A percentile compares a stretch with the other conserved stretches of the same genome.
Evolutionary conservation across 2,329 filamentous ascomycete genomes (phyloP).

Genomic region (Parastagonospora nodorum): DNA sequence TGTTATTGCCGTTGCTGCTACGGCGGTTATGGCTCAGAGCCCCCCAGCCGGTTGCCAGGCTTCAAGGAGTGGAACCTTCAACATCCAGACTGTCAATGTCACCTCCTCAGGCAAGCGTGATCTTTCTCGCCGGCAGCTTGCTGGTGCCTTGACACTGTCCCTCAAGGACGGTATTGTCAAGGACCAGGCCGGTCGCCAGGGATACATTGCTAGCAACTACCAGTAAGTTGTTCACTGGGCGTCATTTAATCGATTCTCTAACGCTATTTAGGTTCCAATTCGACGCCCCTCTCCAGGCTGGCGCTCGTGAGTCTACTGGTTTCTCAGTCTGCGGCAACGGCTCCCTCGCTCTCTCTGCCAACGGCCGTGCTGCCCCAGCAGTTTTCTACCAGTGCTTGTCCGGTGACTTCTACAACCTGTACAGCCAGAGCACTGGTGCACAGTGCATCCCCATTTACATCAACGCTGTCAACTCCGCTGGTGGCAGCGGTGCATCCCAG

Average conservation of each 20-base stretch:
- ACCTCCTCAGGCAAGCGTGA: slow-evolving; percentile 38
- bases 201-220: slow-evolving; percentile 79
- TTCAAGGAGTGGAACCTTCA: slow-evolving; percentile 61
- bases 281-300: slow-evolving; percentile 60
- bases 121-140: slow-evolving; percentile 33
- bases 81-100: slow-evolving; percentile 61
- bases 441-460: slow-evolving; percentile 64
- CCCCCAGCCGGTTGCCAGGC: slow-evolving; percentile 59
- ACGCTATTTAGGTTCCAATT: slow-evolving; percentile 46
- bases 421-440: slow-evolving; percentile 69
- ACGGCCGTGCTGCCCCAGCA: slow-evolving; percentile 52
- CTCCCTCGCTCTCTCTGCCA: slow-evolving; percentile 67
- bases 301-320: slow-evolving; percentile 72
- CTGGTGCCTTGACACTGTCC: slow-evolving; percentile 61
- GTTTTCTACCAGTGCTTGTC: slow-evolving; percentile 77
- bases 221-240: slow-evolving; percentile 52
- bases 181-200: slow-evolving; percentile 70
- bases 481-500: slow-evolving; percentile 12
- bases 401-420: slow-evolving; percentile 81
- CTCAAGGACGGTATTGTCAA: slow-evolving; percentile 68
- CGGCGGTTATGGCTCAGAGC: slow-evolving; percentile 35
- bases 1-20: slow-evolving; percentile 35
- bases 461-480: slow-evolving; percentile 16
- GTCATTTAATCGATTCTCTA: slow-evolving; percentile 2
- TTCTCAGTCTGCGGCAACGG: slow-evolving; percentile 74